phyloP scores from a whole-genome alignment of 805 yeast genomes.

The Deakozyma indianensis region DNA sequence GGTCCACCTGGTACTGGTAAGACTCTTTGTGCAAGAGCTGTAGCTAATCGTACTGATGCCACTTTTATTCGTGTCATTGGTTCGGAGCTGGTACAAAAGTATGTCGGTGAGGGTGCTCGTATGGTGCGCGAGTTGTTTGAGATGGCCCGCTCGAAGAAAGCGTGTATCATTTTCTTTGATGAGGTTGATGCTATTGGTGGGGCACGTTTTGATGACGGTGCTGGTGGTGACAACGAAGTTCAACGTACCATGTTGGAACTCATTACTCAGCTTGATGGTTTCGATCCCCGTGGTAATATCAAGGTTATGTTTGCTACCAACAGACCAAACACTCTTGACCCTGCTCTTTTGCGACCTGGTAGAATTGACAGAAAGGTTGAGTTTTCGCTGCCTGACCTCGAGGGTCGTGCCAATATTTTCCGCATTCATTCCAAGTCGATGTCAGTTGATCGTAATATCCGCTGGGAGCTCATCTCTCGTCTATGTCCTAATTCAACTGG shows the following conservation, averaged over 20 bases:
- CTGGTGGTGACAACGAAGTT: conserved; percentile 98
- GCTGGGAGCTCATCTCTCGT: conserved; percentile 97
- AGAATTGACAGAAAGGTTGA: conserved; percentile 98
- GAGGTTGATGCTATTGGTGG: conserved; percentile 99
- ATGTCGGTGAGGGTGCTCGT: conserved; percentile 99
- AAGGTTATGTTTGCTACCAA: conserved; percentile 99
- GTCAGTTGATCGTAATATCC: conserved; percentile 93
- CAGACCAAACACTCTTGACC: conserved; percentile 95
- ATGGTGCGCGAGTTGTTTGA: conserved; percentile 98
- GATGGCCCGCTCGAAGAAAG: conserved; percentile 97
- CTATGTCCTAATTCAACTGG: conserved; percentile 98
- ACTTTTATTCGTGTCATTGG: conserved; percentile 97
- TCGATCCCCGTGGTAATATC: conserved; percentile 96
- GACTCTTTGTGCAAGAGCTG: conserved; percentile 96
- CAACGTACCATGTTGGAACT: conserved; percentile 98
- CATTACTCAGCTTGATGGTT: conserved; percentile 95
- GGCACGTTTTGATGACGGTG: conserved; percentile 99
- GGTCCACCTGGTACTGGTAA: conserved; percentile 99
- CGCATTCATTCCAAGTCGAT: conserved; percentile 94
- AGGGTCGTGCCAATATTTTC: conserved; percentile 95
- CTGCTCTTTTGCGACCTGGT: conserved; percentile 95
- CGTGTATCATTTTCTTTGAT: conserved; percentile 95
- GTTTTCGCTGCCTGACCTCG: conserved; percentile 89
- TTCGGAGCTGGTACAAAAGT: conserved; percentile 93
- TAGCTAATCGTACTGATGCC: conserved; percentile 98